Evolutionary conservation across 2,329 filamentous ascomycete species (phyloP), one percentile per base, ranked within the genome.

Genomic region (Pseudocercospora vitis): DNA sequence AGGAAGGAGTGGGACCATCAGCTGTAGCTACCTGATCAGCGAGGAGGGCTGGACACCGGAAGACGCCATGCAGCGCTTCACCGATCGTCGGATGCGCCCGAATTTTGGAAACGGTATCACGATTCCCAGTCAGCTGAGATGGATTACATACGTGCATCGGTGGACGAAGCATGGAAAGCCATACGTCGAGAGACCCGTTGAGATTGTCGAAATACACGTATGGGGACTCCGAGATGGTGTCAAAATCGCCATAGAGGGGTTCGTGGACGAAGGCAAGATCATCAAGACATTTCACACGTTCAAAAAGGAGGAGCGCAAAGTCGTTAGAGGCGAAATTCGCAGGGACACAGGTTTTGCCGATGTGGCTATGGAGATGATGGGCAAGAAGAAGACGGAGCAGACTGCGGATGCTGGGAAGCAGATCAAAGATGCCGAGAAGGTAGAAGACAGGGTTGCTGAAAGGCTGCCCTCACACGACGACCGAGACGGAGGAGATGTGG

Each of bases 161-260:
- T 96, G 92, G 92, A 81, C 88, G 2, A 83, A 83, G 50, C 74
- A 82, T 23, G 83, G 81, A 14, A 79, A 81, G 50, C 79, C 80
- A 48, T 99, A 97, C 65, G 76, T 89, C 6, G 92, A 97, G 66
- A 78, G 88, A 14, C 82, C 86, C 44, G 80, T 96, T 1, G 91
- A 97, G 72, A 84, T 97, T 33, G 70, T 91, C 8, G 92, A 97
- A 70, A 78, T 99, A 0, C 91, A 96, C 66, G 83, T 91, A 9
- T 96, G 90, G 89, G 94, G 91, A 0, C 70, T 97, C 47, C 78
- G 89, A 40, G 85, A 91, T 63, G 91, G 92, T 0, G 91, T 97
- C 57, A 95, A 94, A 71, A 81, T 97, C 26, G 82, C 85, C 0
- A 81, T 97, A 0, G 88, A 95, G 67, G 91, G 91, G 0, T 97